Conservation (phyloP, 306 rosid genomes). For the Gynostemma pentaphyllum region DNA sequence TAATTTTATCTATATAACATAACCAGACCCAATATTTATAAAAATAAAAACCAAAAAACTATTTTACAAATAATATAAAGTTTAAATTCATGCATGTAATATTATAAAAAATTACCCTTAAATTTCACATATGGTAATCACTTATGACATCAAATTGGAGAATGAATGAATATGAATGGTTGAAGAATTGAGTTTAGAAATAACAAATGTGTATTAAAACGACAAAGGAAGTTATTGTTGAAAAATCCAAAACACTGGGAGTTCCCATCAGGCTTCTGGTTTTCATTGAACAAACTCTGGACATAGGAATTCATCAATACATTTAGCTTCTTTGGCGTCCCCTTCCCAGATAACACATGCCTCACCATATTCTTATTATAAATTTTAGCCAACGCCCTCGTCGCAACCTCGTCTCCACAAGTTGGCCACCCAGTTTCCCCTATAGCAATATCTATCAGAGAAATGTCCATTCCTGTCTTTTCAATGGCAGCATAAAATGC, state of each 20-base stretch:
- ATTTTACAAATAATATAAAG: no score
- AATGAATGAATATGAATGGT: no score
- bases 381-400: constrained; percentile 3
- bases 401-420: constrained; percentile 17
- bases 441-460: constrained; percentile 10
- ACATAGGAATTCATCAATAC: constrained; percentile 17
- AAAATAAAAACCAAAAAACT: no score
- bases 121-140: no score
- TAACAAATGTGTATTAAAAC: no score
- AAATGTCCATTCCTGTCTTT: neutral
- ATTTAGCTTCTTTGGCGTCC: constrained; percentile 26
- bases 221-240: no score
- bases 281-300: constrained; percentile 30
- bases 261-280: constrained; percentile 14
- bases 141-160: no score
- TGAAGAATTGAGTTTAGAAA: no score
- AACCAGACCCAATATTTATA: no score
- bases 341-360: constrained; percentile 2
- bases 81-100: no score
- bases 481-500: constrained; percentile 23
- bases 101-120: no score
- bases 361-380: constrained; percentile 17
- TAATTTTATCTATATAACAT: no score
- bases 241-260: constrained; percentile 29
- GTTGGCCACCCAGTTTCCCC: constrained; percentile 39